Evolutionary conservation across 768 basidiomycete species (phyloP), one percentile per base, ranked within the genome.

Genomic region (Russula virescens): DNA sequence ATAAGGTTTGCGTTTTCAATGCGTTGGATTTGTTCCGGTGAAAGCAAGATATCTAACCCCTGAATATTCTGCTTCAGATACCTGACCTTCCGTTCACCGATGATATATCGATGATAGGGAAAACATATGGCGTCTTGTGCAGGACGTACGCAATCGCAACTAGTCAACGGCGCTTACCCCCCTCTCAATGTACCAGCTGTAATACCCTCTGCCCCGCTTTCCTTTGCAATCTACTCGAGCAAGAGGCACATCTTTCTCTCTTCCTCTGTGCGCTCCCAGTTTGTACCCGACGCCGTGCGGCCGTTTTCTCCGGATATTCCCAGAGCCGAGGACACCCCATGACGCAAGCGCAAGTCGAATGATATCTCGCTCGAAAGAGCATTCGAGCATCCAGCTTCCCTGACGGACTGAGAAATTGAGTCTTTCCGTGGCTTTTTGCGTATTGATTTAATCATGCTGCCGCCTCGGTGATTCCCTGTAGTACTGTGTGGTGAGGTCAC

Each of bases 71-170:
- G 76, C 45, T 73, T 51, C 25, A 84, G 69, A 40, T 84, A 79
- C 68, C 81, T 80, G 47, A 81, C 71, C 66, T 82, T 85, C 55
- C 81, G 75, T 0, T 80, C 78, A 4, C 81, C 81, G 31, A 83
- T 70, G 62, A 83, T 75, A 0, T 78, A 4, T 81, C 81, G 31
- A 83, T 70, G 62, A 83, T 75, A 0, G 81, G 81, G 72, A 83
- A 83, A 0, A 81, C 80, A 55, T 75, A 81, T 0, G 79, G 77
- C 5, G 78, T 74, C 69, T 83, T 85, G 48, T 82, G 79, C 72
- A 84, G 72, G 11, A 84, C 71, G 61, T 82, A 83, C 18, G 81
- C 80, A 62, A 84, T 79, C 9, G 81, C 81, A 4, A 31, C 31
- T 31, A 31, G 5, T 31, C 31, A 31, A 31, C 31, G 31, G 8